Evolutionary conservation across 1,284 basidiomycete species (phyloP).

Genomic region (Moesziomyces sp.): DNA sequence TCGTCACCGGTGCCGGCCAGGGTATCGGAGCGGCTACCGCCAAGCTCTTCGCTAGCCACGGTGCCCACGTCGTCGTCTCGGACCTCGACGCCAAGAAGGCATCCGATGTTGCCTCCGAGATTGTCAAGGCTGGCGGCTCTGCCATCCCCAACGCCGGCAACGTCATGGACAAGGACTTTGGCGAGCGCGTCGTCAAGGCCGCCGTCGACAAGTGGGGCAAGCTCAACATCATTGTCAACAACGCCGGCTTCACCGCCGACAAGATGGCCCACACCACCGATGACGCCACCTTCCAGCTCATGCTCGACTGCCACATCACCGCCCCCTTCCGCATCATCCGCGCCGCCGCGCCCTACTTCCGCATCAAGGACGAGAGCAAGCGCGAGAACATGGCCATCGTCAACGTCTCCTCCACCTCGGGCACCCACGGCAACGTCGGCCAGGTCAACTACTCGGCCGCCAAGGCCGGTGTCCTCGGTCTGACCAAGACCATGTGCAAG

Average conservation of each 20-base stretch:
- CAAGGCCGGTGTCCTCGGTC: conserved; percentile 70
- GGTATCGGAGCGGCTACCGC: conserved; percentile 72
- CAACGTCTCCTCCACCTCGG: conserved; percentile 53
- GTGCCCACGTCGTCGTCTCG: conserved; percentile 84
- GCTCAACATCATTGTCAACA: conserved; percentile 76
- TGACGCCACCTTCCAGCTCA: conserved; percentile 83
- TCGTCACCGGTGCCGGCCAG: conserved; percentile 77
- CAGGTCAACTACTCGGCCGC: conserved; percentile 78
- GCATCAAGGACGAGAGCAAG: conserved; percentile 74
- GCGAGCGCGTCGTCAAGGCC: conserved; percentile 79
- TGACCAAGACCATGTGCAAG: conserved; percentile 86
- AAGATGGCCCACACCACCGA: conserved; percentile 85
- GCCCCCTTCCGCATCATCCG: conserved; percentile 82
- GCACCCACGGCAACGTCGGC: conserved; percentile 72
- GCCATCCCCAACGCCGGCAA: conserved; percentile 68
- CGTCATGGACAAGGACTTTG: conserved; percentile 74
- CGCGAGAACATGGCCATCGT: conserved; percentile 74
- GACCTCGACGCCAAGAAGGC: conserved; percentile 71
- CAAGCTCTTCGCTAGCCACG: conserved; percentile 82
- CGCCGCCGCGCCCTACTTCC: conserved; percentile 84
- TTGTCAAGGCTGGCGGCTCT: conserved; percentile 78
- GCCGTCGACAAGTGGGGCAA: conserved; percentile 72
- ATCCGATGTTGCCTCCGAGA: conserved; percentile 65
- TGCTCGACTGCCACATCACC: conserved; percentile 75
- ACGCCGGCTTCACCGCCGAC: conserved; percentile 87